Conservation (phyloP, 2,329 filamentous ascomycete genomes). For the Pestalotiopsis sp. region DNA sequence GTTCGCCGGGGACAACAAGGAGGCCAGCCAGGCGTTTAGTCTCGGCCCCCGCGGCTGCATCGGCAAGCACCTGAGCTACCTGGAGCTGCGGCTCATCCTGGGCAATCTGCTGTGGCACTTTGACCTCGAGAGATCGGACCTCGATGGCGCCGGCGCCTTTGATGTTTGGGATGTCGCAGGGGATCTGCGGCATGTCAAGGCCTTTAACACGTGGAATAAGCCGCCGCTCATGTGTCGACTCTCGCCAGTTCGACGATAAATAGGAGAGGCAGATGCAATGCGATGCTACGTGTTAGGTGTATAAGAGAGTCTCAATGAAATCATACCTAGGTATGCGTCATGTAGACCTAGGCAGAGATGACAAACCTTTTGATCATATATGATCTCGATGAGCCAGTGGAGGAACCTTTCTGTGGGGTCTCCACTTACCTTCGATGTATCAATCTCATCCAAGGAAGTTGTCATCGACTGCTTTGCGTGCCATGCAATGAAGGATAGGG, state of each 20-base stretch:
- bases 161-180: slow-evolving; percentile 12
- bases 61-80: slow-evolving; percentile 35
- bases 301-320: too few species aligned
- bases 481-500: too few species aligned
- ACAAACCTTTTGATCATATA: too few species aligned
- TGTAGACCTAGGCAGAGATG: too few species aligned
- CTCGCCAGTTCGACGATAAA: neutral
- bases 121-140: slow-evolving; percentile 34
- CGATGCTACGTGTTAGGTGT: too few species aligned
- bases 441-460: too few species aligned
- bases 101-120: slow-evolving; percentile 39
- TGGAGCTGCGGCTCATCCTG: slow-evolving; percentile 39
- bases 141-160: neutral
- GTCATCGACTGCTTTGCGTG: too few species aligned
- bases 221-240: slow-evolving; percentile 3
- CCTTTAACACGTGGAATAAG: slow-evolving; percentile 7
- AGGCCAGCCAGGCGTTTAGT: slow-evolving; percentile 39
- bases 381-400: too few species aligned
- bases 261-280: too few species aligned
- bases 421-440: too few species aligned
- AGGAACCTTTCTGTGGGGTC: too few species aligned
- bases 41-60: slow-evolving; percentile 42
- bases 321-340: too few species aligned
- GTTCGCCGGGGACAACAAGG: slow-evolving; percentile 36
- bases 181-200: slow-evolving; percentile 2